Conservation (phyloP, 441 rosid genomes). For the Populus tomentosa region DNA sequence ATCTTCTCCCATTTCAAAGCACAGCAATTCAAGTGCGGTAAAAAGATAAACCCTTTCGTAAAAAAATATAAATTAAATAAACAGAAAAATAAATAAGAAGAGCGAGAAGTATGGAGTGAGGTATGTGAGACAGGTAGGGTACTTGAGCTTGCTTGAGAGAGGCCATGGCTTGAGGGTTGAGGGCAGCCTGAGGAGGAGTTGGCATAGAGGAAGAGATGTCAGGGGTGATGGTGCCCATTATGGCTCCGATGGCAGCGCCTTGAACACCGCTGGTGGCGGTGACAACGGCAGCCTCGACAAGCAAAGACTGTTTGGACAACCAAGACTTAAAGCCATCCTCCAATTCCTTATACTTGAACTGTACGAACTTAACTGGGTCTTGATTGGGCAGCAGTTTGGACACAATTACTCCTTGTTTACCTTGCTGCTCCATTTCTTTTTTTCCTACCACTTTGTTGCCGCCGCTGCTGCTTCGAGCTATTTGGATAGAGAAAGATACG, state of each 20-base stretch:
- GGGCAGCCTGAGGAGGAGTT: conserved; percentile 41
- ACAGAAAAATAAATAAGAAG: not conserved
- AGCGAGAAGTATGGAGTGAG: not conserved
- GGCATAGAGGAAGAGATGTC: conserved; percentile 52
- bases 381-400: conserved; percentile 35
- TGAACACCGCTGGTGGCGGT: conserved; percentile 65
- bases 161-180: conserved; percentile 68
- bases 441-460: not conserved
- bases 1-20: not conserved
- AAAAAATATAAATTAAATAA: not conserved
- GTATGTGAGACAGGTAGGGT: not conserved
- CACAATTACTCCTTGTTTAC: conserved; percentile 36
- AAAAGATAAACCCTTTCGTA: not conserved
- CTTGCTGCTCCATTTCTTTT: conserved; percentile 25
- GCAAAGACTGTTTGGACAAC: conserved; percentile 71
- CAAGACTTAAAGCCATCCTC: conserved; percentile 68
- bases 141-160: conserved; percentile 93
- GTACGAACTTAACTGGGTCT: conserved; percentile 56
- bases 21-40: not conserved
- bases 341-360: conserved; percentile 51
- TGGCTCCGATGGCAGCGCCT: conserved; percentile 84
- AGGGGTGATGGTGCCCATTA: conserved; percentile 71
- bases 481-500: not conserved
- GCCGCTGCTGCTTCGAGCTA: not conserved
- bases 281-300: conserved; percentile 78